These are phyloP conservation scores for Pythium dissimile DNA, from an alignment of 352 stramenopile genomes.

Conservation along the genomic window DNA sequence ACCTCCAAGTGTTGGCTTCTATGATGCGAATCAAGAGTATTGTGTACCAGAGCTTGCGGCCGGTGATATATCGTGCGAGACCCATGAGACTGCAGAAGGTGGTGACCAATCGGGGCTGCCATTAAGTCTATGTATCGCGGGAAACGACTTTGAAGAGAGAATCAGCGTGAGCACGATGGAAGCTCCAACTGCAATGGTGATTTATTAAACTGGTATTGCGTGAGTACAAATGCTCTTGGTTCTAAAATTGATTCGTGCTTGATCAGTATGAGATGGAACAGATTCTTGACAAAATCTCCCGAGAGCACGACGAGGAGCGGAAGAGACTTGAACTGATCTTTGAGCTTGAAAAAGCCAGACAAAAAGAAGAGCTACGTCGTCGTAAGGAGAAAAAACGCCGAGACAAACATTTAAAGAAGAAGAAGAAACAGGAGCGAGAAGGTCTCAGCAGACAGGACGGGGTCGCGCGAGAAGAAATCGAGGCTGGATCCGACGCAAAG, in stretches of 20 bases:
- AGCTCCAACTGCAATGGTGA: constrained; percentile 6
- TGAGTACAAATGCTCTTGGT: no score
- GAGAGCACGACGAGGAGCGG: constrained; percentile 62
- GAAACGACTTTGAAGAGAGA: not conserved
- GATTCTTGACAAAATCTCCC: constrained; percentile 57
- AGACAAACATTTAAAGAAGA: constrained; percentile 49
- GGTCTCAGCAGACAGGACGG: not conserved
- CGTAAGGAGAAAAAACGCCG: constrained; percentile 63
- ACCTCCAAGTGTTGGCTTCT: constrained; percentile 46
- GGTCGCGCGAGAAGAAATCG: constrained; percentile 1
- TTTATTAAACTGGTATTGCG: no score
- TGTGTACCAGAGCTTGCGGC: constrained; percentile 12
- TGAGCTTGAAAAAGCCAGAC: constrained; percentile 58
- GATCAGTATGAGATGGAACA: constrained; percentile 61
- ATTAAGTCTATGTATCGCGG: not conserved
- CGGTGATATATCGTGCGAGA: not conserved
- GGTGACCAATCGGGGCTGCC: not conserved
- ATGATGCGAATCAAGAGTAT: constrained; percentile 61
- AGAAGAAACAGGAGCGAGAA: constrained; percentile 27
- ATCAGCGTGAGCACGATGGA: not conserved
- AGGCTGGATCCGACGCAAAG: constrained; percentile 3
- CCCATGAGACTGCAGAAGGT: not conserved
- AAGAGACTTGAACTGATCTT: constrained; percentile 59
- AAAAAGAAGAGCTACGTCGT: constrained; percentile 63
- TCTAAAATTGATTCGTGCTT: no score